Evolutionary conservation across 1,139 yeast species (phyloP).

Genomic region (Candida sanyaensis): DNA sequence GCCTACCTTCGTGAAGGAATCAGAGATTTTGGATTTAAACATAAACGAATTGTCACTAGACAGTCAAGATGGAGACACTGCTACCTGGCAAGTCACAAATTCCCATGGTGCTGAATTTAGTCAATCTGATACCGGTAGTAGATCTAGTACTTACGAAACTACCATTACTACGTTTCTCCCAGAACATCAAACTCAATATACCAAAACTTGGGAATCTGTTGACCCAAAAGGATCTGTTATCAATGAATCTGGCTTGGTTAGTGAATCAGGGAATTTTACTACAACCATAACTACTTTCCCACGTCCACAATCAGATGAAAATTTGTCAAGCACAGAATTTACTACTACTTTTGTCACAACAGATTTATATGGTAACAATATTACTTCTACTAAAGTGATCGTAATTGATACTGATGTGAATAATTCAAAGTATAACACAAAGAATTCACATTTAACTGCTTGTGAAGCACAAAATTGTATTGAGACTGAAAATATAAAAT

Average conservation of each 20-base stretch:
- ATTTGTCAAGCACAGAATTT: not conserved
- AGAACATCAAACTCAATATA: conserved; percentile 8
- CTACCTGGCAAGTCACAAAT: conserved; percentile 7
- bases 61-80: not conserved
- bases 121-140: conserved; percentile 7
- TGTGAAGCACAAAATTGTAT: no score
- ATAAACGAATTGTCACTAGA: no score
- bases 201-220: conserved; percentile 10
- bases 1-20: no score
- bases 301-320: conserved; percentile 5
- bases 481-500: no score
- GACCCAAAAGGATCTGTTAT: conserved; percentile 17
- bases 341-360: conserved; percentile 7
- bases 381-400: conserved; percentile 7
- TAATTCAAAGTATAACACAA: no score
- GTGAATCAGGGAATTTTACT: not conserved
- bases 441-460: no score
- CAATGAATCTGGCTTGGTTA: conserved; percentile 11
- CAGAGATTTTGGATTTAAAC: no score
- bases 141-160: not conserved
- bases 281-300: not conserved
- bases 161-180: not conserved
- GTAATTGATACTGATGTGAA: not conserved
- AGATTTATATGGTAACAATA: not conserved
- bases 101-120: not conserved